Conservation (phyloP, 345 rosid species). For the Lumnitzera littorea region DNA sequence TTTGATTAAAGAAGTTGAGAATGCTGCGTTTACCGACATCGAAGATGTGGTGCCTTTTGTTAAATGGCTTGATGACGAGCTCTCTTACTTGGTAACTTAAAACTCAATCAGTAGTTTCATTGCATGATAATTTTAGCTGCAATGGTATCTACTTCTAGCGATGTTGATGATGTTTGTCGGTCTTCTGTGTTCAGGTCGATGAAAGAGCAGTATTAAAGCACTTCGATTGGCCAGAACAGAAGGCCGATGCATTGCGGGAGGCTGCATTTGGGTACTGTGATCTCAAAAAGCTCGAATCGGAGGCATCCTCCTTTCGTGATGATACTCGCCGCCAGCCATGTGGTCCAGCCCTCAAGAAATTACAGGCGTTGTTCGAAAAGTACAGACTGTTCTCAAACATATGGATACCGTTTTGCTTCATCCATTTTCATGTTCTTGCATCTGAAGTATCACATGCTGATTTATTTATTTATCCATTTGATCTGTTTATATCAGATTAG, state of each 20-base stretch:
- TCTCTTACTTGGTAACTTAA: slow-evolving; percentile 61
- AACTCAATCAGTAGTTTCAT: too few relatives aligned
- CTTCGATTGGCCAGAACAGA: slow-evolving; percentile 91
- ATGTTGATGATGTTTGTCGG: neutral
- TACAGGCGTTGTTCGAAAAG: slow-evolving; percentile 94
- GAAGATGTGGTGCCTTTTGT: slow-evolving; percentile 95
- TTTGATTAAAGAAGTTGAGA: slow-evolving; percentile 82
- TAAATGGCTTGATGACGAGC: slow-evolving; percentile 95
- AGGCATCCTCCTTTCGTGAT: slow-evolving; percentile 73
- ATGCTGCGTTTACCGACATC: slow-evolving; percentile 64
- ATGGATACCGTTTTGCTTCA: neutral
- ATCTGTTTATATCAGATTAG: slow-evolving; percentile 40
- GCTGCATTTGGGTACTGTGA: slow-evolving; percentile 92
- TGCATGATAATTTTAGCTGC: too few relatives aligned
- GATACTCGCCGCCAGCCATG: slow-evolving; percentile 62
- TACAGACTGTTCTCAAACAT: slow-evolving; percentile 10
- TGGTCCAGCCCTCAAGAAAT: slow-evolving; percentile 71
- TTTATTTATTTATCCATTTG: neutral
- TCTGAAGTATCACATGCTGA: neutral
- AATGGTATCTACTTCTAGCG: too few relatives aligned
- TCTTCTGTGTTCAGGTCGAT: slow-evolving; percentile 44
- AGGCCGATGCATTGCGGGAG: slow-evolving; percentile 83
- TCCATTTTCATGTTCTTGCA: neutral
- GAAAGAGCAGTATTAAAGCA: slow-evolving; percentile 91
- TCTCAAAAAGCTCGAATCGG: slow-evolving; percentile 69